Evolutionary conservation across 306 rosid species (phyloP).

Genomic region (cucumber (Cucumis sativus)): Cucumber_9930_V3 NC_026657.2:717001-717500

Average conservation of each 20-base stretch:
- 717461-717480: not conserved
- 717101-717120: not conserved
- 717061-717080: slow-evolving; percentile 48
- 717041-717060: slow-evolving; percentile 80
- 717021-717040: slow-evolving; percentile 85
- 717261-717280: not conserved
- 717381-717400: not conserved
- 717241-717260: not conserved
- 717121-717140: not conserved
- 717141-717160: slow-evolving; percentile 15
- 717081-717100: slow-evolving; percentile 10
- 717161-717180: slow-evolving; percentile 66
- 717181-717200: slow-evolving; percentile 51
- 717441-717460: not conserved
- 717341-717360: slow-evolving; percentile 61
- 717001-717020: slow-evolving; percentile 51
- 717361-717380: slow-evolving; percentile 71
- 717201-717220: slow-evolving; percentile 56
- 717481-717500: not conserved
- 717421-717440: not conserved
- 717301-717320: slow-evolving; percentile 37
- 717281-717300: slow-evolving; percentile 17
- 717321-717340: slow-evolving; percentile 91
- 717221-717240: slow-evolving; percentile 55
- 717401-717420: not conserved